Evolutionary conservation across 805 yeast species (phyloP).

Genomic region (Debaryomyces castellii): DNA sequence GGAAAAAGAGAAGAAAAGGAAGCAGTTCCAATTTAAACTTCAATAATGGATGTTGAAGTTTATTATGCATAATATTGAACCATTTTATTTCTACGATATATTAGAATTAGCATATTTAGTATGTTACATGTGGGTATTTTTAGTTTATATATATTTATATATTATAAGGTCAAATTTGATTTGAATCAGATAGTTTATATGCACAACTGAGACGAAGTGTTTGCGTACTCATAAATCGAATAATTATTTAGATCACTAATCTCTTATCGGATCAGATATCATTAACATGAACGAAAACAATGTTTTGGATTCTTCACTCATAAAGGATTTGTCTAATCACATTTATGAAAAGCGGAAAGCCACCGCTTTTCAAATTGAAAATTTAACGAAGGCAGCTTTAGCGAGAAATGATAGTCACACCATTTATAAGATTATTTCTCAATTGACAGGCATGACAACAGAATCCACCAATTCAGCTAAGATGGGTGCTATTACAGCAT

Average conservation of each 20-base stretch:
- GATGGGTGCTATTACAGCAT: slow-evolving; percentile 93
- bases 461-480: slow-evolving; percentile 71
- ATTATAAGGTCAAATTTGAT: not conserved
- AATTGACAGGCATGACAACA: slow-evolving; percentile 73
- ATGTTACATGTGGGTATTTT: not conserved
- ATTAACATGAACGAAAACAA: slow-evolving; percentile 21
- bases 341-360: slow-evolving; percentile 48
- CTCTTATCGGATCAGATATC: not conserved
- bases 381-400: slow-evolving; percentile 67
- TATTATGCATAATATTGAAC: not conserved
- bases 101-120: not conserved
- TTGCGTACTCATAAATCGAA: no score
- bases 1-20: slow-evolving; percentile 8
- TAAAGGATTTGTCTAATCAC: slow-evolving; percentile 45
- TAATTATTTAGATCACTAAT: no score
- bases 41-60: slow-evolving; percentile 10
- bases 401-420: slow-evolving; percentile 59
- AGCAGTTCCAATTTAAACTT: slow-evolving; percentile 16
- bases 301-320: slow-evolving; percentile 32
- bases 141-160: not conserved
- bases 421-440: slow-evolving; percentile 65
- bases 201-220: not conserved
- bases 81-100: slow-evolving; percentile 6
- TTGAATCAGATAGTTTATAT: not conserved
- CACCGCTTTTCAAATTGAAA: slow-evolving; percentile 66